Evolutionary conservation across 2,329 filamentous ascomycete genomes (phyloP), one percentile per base, ranked within the genome.

Genomic region (Elsinoe necatrix): DNA sequence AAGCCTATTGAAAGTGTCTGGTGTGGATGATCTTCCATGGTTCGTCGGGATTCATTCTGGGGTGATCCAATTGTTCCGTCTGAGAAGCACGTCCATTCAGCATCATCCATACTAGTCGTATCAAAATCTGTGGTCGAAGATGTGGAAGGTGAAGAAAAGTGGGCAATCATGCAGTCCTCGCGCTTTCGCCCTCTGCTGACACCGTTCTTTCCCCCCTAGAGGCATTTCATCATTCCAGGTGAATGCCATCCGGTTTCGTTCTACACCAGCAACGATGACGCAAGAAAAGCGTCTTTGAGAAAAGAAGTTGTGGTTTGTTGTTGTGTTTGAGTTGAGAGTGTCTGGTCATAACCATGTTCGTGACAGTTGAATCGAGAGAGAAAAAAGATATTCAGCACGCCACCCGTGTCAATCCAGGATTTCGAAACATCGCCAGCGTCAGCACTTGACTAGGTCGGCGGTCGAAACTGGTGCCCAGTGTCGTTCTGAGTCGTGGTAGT

Each of bases 341-440:
- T 37, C 14, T 6, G 31, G 52, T 45, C 18, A 7, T 25, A 25
- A 18, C 29, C 20, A 45, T 42, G n/a, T 23, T 56, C 41, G 31
- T 56, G 20, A 21, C 5, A 35, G 18, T 27, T 18, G 41, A 21
- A 16, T 42, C 39, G 54, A 47, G 39, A 56, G 54, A 56, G 54
- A 35, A 35, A 47, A 29, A 34, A 45, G 25, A 45, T 48, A 16
- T 47, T 56, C 54, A 56, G 54, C 23, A 18, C 63, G 65, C 63
- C 65, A 63, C 66, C 66, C 64, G 65, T 69, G 67, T 69, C 66
- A 69, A 65, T 69, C 67, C 68, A 69, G 64, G 64, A 62, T 64
- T 64, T 67, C 63, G 58, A 51, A 48, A 34, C 27, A 47, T 47
- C 54, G 54, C 59, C 61, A 50, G 43, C 51, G 64, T 68, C 68